Percentiles rank a stretch among this genome's conserved stretches.
Evolutionary conservation across 805 yeast species (phyloP).

Genomic region (Hanseniaspora pseudoguilliermondii): DNA sequence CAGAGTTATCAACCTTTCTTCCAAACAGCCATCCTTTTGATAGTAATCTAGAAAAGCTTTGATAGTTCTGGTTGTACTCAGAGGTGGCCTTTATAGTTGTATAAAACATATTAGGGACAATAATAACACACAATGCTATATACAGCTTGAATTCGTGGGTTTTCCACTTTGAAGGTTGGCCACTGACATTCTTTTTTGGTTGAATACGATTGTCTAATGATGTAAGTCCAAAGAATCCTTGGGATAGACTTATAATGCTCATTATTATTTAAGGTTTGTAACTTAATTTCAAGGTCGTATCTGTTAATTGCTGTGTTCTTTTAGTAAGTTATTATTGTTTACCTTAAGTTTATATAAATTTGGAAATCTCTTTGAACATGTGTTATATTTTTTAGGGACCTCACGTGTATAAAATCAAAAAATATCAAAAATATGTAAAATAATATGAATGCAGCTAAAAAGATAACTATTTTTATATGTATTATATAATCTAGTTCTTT

Average conservation of each 20-base stretch:
- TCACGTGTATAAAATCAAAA: too few relatives aligned
- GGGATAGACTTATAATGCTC: neutral
- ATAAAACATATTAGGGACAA: slow-evolving; percentile 70
- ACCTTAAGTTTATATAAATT: too few relatives aligned
- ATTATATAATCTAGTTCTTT: neutral
- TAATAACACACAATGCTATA: slow-evolving; percentile 45
- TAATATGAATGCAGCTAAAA: neutral
- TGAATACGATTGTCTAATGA: slow-evolving; percentile 7
- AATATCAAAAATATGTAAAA: too few relatives aligned
- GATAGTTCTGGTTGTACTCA: slow-evolving; percentile 61
- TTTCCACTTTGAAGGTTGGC: slow-evolving; percentile 47
- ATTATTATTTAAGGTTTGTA: neutral
- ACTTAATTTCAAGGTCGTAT: too few relatives aligned
- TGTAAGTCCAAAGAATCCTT: slow-evolving; percentile 10
- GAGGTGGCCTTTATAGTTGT: slow-evolving; percentile 74
- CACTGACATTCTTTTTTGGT: neutral
- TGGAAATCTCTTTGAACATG: too few relatives aligned
- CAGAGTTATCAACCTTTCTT: slow-evolving; percentile 84
- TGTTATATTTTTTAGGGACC: too few relatives aligned
- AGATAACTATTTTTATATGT: neutral
- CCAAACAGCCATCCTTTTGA: slow-evolving; percentile 84
- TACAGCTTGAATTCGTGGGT: slow-evolving; percentile 67
- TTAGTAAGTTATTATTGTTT: too few relatives aligned
- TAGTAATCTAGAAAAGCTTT: slow-evolving; percentile 45
- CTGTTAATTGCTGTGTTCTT: too few relatives aligned